phyloP scores from a whole-genome alignment of 192 early-diverging fungal species.

The Podila horticola region DNA sequence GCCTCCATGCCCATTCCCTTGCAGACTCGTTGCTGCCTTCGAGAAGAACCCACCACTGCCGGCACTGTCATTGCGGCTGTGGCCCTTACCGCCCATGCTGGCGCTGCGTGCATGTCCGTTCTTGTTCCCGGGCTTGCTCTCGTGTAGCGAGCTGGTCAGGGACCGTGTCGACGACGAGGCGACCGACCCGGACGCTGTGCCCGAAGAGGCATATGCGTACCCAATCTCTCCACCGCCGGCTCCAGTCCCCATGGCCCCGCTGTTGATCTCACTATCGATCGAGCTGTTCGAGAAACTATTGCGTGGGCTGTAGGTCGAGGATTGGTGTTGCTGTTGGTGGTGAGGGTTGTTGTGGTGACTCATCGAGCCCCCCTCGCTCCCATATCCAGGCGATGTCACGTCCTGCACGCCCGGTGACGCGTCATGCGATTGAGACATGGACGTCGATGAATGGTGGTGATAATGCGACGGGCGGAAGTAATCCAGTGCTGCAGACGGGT shows the following conservation, averaged over 20 bases:
- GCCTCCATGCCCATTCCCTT: not conserved
- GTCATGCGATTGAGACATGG: no score
- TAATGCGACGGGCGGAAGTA: conserved; percentile 1
- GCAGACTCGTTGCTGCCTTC: not conserved
- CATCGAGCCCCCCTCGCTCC: no score
- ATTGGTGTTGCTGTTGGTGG: not conserved
- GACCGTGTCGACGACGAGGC: not conserved
- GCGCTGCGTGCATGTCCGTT: not conserved
- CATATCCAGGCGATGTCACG: no score
- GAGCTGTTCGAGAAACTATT: not conserved
- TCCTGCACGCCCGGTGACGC: no score
- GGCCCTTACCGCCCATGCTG: not conserved
- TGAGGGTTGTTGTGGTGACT: not conserved
- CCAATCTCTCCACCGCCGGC: not conserved
- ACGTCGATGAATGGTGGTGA: not conserved
- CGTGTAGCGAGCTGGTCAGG: not conserved
- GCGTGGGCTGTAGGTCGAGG: not conserved
- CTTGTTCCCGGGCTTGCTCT: not conserved
- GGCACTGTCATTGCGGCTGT: not conserved
- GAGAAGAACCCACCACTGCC: not conserved
- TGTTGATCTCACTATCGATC: not conserved
- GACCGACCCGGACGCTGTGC: not conserved
- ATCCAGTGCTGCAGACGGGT: not conserved
- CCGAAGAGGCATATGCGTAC: not conserved
- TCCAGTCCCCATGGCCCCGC: not conserved